phyloP scores from a whole-genome alignment of 352 stramenopile genomes.

The Pythium biforme region DNA sequence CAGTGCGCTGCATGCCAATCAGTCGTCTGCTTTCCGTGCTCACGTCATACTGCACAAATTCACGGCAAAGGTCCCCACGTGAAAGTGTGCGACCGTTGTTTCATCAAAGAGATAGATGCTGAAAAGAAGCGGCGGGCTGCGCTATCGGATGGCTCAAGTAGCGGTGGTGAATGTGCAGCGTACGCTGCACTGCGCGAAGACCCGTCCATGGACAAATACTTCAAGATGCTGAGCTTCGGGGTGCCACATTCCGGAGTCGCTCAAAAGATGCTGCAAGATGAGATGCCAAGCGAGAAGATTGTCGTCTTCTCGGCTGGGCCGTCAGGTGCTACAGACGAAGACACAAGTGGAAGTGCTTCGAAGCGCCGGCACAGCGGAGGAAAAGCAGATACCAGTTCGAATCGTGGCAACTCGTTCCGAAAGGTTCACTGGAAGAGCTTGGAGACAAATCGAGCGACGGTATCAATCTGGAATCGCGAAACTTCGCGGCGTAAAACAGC shows the following conservation, averaged over 20 bases:
- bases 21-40: slow-evolving; percentile 59
- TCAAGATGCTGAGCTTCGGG: slow-evolving; percentile 82
- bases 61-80: slow-evolving; percentile 39
- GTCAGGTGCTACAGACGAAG: slow-evolving; percentile 22
- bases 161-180: slow-evolving; percentile 38
- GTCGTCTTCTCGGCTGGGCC: slow-evolving; percentile 54
- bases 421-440: slow-evolving; percentile 84
- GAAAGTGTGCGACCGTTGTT: slow-evolving; percentile 74
- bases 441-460: slow-evolving; percentile 48
- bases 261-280: slow-evolving; percentile 83
- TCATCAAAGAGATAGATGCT: slow-evolving; percentile 65
- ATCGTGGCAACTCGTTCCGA: slow-evolving; percentile 55
- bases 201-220: slow-evolving; percentile 79
- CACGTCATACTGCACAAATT: slow-evolving; percentile 49
- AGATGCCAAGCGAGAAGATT: slow-evolving; percentile 58
- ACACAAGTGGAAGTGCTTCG: neutral
- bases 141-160: slow-evolving; percentile 5
- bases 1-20: slow-evolving; percentile 49
- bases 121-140: slow-evolving; percentile 40
- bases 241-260: slow-evolving; percentile 62
- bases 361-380: neutral
- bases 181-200: slow-evolving; percentile 57
- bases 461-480: slow-evolving; percentile 74
- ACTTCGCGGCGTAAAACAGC: slow-evolving; percentile 62
- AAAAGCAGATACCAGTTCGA: slow-evolving; percentile 18